phyloP scores from a whole-genome alignment of 1,284 basidiomycete species.

The Microbotryum scabiosae region DNA sequence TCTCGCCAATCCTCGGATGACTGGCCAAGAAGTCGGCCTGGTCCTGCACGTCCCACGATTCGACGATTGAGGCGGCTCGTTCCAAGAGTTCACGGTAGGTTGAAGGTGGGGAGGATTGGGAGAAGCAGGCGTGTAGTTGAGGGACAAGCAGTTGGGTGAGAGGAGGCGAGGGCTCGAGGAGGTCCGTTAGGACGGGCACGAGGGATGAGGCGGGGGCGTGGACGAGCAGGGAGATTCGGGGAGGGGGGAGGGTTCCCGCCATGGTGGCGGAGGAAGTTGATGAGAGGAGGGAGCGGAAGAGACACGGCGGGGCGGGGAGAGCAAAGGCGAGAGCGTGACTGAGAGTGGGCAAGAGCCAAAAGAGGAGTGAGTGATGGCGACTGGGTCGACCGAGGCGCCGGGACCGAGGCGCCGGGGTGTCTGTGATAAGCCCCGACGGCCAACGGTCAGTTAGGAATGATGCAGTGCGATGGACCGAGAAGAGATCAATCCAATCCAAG shows the following conservation, averaged over 20 bases:
- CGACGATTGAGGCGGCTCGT: slow-evolving; percentile 49
- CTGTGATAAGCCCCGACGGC: too few relatives aligned
- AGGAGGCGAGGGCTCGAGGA: slow-evolving; percentile 64
- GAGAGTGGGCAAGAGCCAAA: too few relatives aligned
- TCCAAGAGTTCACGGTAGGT: slow-evolving; percentile 58
- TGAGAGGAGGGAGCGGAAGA: too few relatives aligned
- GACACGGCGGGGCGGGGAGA: too few relatives aligned
- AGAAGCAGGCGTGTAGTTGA: slow-evolving; percentile 41
- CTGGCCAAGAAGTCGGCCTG: slow-evolving; percentile 65
- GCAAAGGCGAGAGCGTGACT: too few relatives aligned
- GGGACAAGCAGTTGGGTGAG: slow-evolving; percentile 54
- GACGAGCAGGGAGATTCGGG: slow-evolving; percentile 25
- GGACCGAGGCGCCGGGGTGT: too few relatives aligned
- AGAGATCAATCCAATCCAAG: too few relatives aligned
- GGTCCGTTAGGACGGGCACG: slow-evolving; percentile 45
- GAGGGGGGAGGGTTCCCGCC: slow-evolving; percentile 15
- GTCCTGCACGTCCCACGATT: slow-evolving; percentile 51
- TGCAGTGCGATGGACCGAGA: too few relatives aligned
- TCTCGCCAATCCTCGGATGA: slow-evolving; percentile 82
- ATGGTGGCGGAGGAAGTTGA: neutral
- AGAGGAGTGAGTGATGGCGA: too few relatives aligned
- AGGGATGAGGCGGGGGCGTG: slow-evolving; percentile 21
- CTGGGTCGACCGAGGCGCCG: too few relatives aligned
- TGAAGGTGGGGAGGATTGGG: slow-evolving; percentile 15
- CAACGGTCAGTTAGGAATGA: too few relatives aligned